Conservation (phyloP, 2,329 filamentous ascomycete genomes). For the Colletotrichum gloeosporioides region DNA sequence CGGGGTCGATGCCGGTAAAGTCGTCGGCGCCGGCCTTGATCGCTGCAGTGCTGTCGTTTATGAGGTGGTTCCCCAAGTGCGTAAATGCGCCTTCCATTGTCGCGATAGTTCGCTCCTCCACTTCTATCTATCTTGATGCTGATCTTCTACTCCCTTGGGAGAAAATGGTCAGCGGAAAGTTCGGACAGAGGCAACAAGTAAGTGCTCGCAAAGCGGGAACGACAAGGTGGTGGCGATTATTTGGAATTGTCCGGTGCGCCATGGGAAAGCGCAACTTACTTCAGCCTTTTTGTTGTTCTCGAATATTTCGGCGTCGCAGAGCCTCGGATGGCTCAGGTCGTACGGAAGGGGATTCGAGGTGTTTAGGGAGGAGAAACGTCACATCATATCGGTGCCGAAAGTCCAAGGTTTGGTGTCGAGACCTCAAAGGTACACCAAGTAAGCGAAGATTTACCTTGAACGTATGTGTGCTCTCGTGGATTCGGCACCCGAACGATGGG, state of each 20-base stretch:
- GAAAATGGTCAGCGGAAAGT: background rate
- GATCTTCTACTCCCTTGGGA: background rate
- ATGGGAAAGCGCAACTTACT: conserved; percentile 6
- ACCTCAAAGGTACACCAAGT: conserved; percentile 6
- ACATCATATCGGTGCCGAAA: conserved; percentile 24
- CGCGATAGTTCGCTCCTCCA: conserved; percentile 22
- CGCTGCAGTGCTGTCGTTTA: conserved; percentile 82
- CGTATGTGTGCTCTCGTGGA: background rate
- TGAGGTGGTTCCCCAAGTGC: conserved; percentile 84
- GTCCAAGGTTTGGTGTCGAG: background rate
- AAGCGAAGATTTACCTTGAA: background rate
- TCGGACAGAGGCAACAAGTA: background rate
- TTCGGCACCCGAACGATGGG: background rate
- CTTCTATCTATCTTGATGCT: conserved; percentile 1
- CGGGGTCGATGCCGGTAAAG: conserved; percentile 72
- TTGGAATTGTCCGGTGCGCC: background rate
- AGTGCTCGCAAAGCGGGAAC: background rate
- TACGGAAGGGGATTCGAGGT: conserved; percentile 23
- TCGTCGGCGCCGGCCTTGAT: conserved; percentile 88
- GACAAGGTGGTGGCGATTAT: background rate
- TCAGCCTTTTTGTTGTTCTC: conserved; percentile 11
- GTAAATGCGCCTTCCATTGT: conserved; percentile 88
- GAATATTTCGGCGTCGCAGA: conserved; percentile 23
- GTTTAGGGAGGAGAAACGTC: conserved; percentile 9
- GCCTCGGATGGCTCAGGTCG: conserved; percentile 24